Base-by-base conservation (phyloP, 2,329 filamentous ascomycete species). In the Chrysoporthe austroafricana region DNA sequence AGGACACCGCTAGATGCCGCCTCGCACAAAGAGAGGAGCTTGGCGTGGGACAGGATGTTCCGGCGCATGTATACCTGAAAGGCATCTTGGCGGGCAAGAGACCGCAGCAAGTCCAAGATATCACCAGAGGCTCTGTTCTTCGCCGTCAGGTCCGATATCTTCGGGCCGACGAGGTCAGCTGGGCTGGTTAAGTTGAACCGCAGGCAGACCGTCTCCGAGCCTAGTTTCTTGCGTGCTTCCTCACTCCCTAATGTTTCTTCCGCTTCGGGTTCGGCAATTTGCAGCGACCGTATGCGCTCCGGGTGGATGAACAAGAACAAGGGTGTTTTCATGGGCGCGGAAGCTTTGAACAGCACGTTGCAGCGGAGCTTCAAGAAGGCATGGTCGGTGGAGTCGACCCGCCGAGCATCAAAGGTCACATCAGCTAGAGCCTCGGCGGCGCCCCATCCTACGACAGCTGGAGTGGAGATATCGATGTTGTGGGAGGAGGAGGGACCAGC, bases 361-460 rank as follows among this genome's bases (percentile, higher is more conserved):
- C 42, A 43, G 9, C 65, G 65, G 34, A 66, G 60, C 60, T 66
- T 66, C 16, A 66, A 52, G 60, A 66, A 66, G 34, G 65, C 65
- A 21, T 61, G 56, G n/a, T 63, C 50, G 32, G 32, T 58, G n/a
- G 50, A 63, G n/a, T 34, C 65, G 32, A 63, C 56, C 14, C 60
- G 65, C n/a, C 60, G 65, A 26, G 62, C 21, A 32, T 66, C 65
- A 32, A 56, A 63, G 5, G 59, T 66, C 65, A 63, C 54, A 16
- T 66, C 60, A 32, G n/a, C 18, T n/a, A 66, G 32, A 7, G 39
- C 13, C 16, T 56, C 44, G 11, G 39, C 32, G 26, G 21, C 18
- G 26, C 58, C 50, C 48, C 52, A 66, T 4, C 34, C 56, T 14
- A 66, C 59, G 14, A 36, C 59, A 34, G 52, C 64, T 13, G 42